Evolutionary conservation across 768 basidiomycete species (phyloP).

Genomic region (Lentinula boryana): DNA sequence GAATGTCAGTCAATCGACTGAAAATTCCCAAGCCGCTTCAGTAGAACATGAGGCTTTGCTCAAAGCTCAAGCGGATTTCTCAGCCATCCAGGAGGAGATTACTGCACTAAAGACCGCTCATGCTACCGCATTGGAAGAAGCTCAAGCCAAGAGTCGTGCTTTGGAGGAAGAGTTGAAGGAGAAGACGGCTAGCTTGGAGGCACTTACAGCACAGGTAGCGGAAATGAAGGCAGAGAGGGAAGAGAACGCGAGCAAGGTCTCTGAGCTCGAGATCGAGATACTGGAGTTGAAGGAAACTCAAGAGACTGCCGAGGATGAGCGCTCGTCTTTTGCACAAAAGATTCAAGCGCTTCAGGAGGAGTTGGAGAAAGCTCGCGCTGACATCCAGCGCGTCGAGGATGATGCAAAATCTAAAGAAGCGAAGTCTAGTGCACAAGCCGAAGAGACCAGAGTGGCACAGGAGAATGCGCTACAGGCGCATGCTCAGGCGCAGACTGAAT

Average conservation of each 20-base stretch:
- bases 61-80: conserved; percentile 59
- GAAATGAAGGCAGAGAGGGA: conserved; percentile 61
- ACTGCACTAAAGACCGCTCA: conserved; percentile 47
- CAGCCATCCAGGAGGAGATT: conserved; percentile 45
- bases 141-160: conserved; percentile 35
- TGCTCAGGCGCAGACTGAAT: conserved; percentile 35
- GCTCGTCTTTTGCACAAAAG: conserved; percentile 34
- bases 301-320: conserved; percentile 59
- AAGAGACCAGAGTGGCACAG: conserved; percentile 36
- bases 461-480: conserved; percentile 39
- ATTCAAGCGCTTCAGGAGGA: conserved; percentile 51
- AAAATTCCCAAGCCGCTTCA: conserved; percentile 40
- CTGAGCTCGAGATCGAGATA: conserved; percentile 78
- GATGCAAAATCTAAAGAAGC: conserved; percentile 42
- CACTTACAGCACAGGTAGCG: conserved; percentile 42
- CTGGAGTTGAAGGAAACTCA: conserved; percentile 69
- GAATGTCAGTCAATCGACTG: conserved; percentile 43
- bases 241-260: conserved; percentile 63
- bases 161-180: conserved; percentile 46
- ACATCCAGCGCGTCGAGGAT: conserved; percentile 42
- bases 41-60: conserved; percentile 58
- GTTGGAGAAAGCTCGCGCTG: conserved; percentile 38
- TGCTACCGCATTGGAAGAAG: conserved; percentile 40
- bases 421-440: conserved; percentile 32
- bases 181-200: conserved; percentile 34